Evolutionary conservation across 2,329 filamentous ascomycete species (phyloP).

Genomic region (Colletotrichum caudatum): DNA sequence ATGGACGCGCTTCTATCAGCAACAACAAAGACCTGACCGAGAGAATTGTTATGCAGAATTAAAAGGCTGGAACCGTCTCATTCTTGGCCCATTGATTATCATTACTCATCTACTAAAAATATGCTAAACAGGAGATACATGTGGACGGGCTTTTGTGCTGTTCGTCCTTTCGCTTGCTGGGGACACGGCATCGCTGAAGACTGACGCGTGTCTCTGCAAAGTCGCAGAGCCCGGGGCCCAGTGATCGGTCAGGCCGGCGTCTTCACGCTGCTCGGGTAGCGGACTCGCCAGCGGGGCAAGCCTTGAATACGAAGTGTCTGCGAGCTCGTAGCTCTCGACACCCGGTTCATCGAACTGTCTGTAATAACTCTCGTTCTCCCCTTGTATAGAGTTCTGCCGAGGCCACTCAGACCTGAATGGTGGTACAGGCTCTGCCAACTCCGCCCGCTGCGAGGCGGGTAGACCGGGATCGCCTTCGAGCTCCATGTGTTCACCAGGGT

Average conservation of each 20-base stretch:
- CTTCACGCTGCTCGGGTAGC: slow-evolving; percentile 12
- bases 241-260: slow-evolving; percentile 19
- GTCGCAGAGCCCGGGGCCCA: slow-evolving; percentile 19
- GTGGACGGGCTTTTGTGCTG: background rate
- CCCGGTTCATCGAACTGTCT: slow-evolving; percentile 12
- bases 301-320: slow-evolving; percentile 30
- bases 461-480: slow-evolving; percentile 29
- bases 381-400: slow-evolving; percentile 34
- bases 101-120: slow-evolving; percentile 37
- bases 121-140: slow-evolving; percentile 33
- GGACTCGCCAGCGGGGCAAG: background rate
- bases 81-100: slow-evolving; percentile 38
- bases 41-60: background rate
- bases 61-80: background rate
- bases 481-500: slow-evolving; percentile 26
- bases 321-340: slow-evolving; percentile 34
- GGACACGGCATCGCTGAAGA: slow-evolving; percentile 26
- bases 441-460: slow-evolving; percentile 10
- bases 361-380: slow-evolving; percentile 25
- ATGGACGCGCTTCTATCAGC: background rate
- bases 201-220: slow-evolving; percentile 11
- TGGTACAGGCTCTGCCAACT: slow-evolving; percentile 26
- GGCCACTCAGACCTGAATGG: slow-evolving; percentile 37
- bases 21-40: too few species aligned
- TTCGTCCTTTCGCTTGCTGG: slow-evolving; percentile 21